phyloP scores from a whole-genome alignment of 2,329 filamentous ascomycete species.

The Trichophyton equinum region DNA sequence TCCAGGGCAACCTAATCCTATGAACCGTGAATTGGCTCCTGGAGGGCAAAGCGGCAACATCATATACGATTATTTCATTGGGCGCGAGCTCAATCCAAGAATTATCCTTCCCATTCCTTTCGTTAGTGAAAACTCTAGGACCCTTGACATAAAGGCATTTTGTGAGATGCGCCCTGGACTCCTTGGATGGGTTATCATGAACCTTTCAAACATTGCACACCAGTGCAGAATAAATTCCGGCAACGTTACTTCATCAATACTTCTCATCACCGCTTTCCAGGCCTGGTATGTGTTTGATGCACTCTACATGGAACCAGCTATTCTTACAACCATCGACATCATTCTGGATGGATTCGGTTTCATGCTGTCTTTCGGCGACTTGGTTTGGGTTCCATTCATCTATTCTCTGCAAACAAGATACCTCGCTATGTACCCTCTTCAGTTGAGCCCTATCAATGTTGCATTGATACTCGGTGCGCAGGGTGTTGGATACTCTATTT shows the following conservation, averaged over 20 bases:
- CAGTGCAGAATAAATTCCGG: slow-evolving; percentile 74
- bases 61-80: slow-evolving; percentile 92
- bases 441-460: slow-evolving; percentile 58
- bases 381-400: slow-evolving; percentile 83
- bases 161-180: slow-evolving; percentile 85
- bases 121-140: slow-evolving; percentile 47
- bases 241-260: slow-evolving; percentile 71
- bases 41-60: slow-evolving; percentile 74
- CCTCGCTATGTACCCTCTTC: slow-evolving; percentile 65
- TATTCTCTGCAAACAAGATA: slow-evolving; percentile 79
- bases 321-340: slow-evolving; percentile 89
- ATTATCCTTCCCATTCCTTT: slow-evolving; percentile 54
- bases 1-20: slow-evolving; percentile 49
- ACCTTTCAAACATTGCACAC: slow-evolving; percentile 71
- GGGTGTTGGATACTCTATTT: slow-evolving; percentile 66
- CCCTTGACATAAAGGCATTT: slow-evolving; percentile 81
- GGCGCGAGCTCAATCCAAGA: slow-evolving; percentile 84
- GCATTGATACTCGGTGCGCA: slow-evolving; percentile 55
- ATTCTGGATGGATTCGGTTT: slow-evolving; percentile 87
- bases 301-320: slow-evolving; percentile 74
- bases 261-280: slow-evolving; percentile 67
- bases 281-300: slow-evolving; percentile 71
- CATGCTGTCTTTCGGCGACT: slow-evolving; percentile 86
- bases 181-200: slow-evolving; percentile 75
- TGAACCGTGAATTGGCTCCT: slow-evolving; percentile 63